phyloP scores from a whole-genome alignment of 1,284 basidiomycete genomes.

The Naganishia sp. region DNA sequence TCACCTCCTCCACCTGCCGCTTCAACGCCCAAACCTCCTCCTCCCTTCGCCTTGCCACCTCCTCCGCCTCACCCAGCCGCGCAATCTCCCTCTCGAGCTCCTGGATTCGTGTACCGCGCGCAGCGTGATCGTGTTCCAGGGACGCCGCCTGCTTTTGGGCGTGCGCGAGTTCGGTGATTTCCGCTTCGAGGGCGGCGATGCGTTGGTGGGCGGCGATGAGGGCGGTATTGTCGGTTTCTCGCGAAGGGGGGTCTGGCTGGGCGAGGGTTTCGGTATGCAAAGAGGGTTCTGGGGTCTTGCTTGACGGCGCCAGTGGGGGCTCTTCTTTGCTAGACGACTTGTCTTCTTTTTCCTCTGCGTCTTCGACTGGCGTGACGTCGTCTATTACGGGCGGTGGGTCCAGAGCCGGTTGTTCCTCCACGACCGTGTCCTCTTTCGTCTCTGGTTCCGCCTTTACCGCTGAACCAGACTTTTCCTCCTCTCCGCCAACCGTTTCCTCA shows the following conservation, averaged over 20 bases:
- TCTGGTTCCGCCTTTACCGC: background rate
- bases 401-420: background rate
- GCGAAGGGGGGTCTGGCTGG: background rate
- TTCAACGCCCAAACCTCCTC: conserved; percentile 38
- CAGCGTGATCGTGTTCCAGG: conserved; percentile 46
- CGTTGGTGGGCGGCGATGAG: background rate
- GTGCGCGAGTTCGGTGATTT: conserved; percentile 9
- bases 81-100: conserved; percentile 38
- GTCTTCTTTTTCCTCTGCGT: background rate
- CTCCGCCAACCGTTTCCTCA: background rate
- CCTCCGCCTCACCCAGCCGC: conserved; percentile 42
- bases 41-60: conserved; percentile 42
- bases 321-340: background rate
- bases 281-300: background rate
- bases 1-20: conserved; percentile 35
- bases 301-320: background rate
- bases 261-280: background rate
- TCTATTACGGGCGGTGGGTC: background rate
- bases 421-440: background rate
- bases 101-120: conserved; percentile 42
- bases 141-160: conserved; percentile 37
- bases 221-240: conserved; percentile 6
- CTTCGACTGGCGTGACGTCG: background rate
- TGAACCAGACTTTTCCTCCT: background rate
- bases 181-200: conserved; percentile 24